These are phyloP conservation scores for Sphagnum fallax DNA, from an alignment of 228 moss, liverwort and hornwort genomes.

Conservation along the genomic window DNA sequence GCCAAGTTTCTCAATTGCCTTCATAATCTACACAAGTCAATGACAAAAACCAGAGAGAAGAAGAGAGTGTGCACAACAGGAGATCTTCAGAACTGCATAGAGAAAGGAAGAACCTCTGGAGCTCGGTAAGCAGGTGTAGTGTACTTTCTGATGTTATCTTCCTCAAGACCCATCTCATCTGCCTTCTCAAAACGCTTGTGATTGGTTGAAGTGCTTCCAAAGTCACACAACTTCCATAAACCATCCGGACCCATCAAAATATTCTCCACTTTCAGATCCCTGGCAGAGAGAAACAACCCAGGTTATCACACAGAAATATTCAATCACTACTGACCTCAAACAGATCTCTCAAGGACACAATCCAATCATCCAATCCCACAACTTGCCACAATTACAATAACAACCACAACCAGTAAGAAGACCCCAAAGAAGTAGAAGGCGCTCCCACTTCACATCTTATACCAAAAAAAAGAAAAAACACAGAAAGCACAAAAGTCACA, in stretches of 20 bases:
- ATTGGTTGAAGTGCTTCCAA: constrained; percentile 90
- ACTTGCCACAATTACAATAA: neutral
- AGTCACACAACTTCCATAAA: constrained; percentile 93
- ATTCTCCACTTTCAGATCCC: constrained; percentile 99
- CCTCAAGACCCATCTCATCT: constrained; percentile 98
- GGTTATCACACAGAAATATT: neutral
- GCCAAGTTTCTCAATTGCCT: no score
- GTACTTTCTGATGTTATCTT: constrained; percentile 89
- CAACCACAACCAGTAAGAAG: no score
- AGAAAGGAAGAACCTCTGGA: constrained; percentile 56
- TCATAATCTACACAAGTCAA: no score
- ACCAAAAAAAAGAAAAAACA: no score
- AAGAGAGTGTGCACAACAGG: no score
- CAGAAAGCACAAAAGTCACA: no score
- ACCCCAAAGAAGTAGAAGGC: no score
- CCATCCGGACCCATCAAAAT: constrained; percentile 89
- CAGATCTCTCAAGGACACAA: no score
- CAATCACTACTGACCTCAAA: no score
- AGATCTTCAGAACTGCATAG: neutral
- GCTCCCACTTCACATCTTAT: no score
- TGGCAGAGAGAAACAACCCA: constrained; percentile 9
- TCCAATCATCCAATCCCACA: no score
- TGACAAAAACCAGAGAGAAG: no score
- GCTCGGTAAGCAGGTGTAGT: constrained; percentile 97
- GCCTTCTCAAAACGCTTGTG: constrained; percentile 91